Base-by-base conservation (phyloP, 352 stramenopile genomes). In the Phytophthora pluvialis region DNA sequence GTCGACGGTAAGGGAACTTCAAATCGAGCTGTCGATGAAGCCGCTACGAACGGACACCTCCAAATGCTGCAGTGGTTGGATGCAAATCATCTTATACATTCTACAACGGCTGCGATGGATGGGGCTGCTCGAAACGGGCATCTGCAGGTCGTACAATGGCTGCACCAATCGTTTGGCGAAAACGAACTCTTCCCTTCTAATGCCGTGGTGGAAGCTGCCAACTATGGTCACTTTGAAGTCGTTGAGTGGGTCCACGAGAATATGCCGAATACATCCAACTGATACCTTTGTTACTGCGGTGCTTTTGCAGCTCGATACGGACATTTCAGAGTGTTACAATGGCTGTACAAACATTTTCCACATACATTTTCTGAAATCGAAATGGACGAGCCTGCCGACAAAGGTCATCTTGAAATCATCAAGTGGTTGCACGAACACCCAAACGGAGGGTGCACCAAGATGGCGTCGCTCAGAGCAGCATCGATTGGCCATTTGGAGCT, bases 1-100 rank as follows among this genome's bases (percentile, higher is more conserved):
- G 5, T 16, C 7, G 5, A n/a, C n/a, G 7, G 5, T 0, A 18
- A 36, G 47, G 15, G 4, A 1, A 32, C 21, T 9, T 39, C 11
- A 4, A 12, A 5, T 48, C 3, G 38, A 4, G 18, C 36, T 9
- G 12, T 59, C 5, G 38, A 42, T 31, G 5, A 21, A 32, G 28
- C 51, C 1, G 51, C n/a, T 48, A 32, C 6, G 0, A 59, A 49
- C n/a, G 51, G 51, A 2, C 51, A 59, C 28, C 16, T 59, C 1
- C n/a, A 59, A 32, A 49, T 46, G 36, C 11, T 59, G 8, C 26
- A 59, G 26, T 59, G 51, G 51, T 21, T 49, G 38, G 3, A 49
- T 4, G 49, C 51, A 18, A 48, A 48, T 0, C 1, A 32, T 15
- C 25, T 32, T 35, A 5, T 59, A 15, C 15, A 8, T 8, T 58